phyloP scores from a whole-genome alignment of 352 stramenopile species.

The Phytophthora pluvialis region DNA sequence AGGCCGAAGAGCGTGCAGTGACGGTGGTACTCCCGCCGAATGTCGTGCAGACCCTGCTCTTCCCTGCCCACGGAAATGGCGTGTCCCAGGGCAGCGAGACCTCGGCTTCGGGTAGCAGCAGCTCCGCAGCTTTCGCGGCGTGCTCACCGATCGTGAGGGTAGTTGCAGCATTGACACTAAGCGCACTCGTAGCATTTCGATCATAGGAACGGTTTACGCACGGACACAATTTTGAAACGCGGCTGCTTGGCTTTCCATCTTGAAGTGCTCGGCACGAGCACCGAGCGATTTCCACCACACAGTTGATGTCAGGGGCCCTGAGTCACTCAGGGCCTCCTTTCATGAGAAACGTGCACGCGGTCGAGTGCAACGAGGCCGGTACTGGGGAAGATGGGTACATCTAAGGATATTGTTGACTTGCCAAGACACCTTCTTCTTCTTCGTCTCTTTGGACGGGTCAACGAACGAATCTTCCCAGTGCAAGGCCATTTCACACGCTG shows the following conservation, averaged over 20 bases:
- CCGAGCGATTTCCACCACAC: constrained; percentile 5
- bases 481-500: too few relatives aligned
- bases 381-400: constrained; percentile 18
- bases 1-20: constrained; percentile 22
- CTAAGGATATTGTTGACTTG: constrained; percentile 19
- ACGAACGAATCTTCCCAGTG: too few relatives aligned
- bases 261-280: constrained; percentile 6
- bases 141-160: background rate
- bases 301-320: background rate
- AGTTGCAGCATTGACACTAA: background rate
- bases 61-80: constrained; percentile 5
- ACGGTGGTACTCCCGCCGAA: constrained; percentile 41
- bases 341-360: background rate
- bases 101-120: constrained; percentile 6
- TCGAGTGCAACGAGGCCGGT: background rate
- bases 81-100: constrained; percentile 1
- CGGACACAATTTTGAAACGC: constrained; percentile 1
- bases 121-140: constrained; percentile 5
- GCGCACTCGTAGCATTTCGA: constrained; percentile 2
- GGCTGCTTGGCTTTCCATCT: constrained; percentile 5
- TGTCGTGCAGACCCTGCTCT: constrained; percentile 40
- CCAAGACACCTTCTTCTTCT: background rate
- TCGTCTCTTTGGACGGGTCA: too few relatives aligned
- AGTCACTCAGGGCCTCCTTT: too few relatives aligned
- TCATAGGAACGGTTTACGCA: constrained; percentile 6